Percentiles rank a stretch among this genome's conserved stretches.
phyloP scores from a whole-genome alignment of 495 filamentous ascomycete species.

The Aspergillus nanangensis region DNA sequence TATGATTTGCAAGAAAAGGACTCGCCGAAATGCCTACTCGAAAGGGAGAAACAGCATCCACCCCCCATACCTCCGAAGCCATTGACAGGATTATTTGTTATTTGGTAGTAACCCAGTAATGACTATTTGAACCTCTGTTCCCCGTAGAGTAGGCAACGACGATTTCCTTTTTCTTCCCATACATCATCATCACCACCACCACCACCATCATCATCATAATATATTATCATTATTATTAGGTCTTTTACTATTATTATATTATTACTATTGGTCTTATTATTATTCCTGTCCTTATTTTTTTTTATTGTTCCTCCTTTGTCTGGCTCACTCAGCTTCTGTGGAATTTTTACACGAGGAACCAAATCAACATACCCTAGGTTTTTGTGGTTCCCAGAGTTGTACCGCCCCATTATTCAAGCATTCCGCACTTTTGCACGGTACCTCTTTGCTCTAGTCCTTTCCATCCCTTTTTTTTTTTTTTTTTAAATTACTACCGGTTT shows the following conservation, averaged over 20 bases:
- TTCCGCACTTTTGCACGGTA: too few species aligned
- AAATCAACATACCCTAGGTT: conserved; percentile 9
- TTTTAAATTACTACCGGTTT: conserved; percentile 5
- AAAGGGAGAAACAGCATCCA: not conserved
- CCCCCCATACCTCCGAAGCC: not conserved
- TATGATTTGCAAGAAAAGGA: too few species aligned
- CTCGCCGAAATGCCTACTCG: not conserved
- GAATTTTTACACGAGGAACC: conserved; percentile 3
- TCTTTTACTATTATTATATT: too few species aligned
- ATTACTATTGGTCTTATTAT: too few species aligned
- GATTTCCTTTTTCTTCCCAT: conserved; percentile 3
- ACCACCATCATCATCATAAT: too few species aligned
- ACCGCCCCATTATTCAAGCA: too few species aligned
- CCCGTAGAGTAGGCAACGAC: conserved; percentile 5
- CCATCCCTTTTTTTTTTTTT: conserved; percentile 7
- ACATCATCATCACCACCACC: conserved; percentile 16
- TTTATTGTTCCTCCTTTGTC: too few species aligned
- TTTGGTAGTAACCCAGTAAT: too few species aligned
- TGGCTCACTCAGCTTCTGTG: not conserved
- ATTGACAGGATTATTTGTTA: too few species aligned
- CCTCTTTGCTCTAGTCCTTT: conserved; percentile 11
- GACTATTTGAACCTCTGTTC: conserved; percentile 22
- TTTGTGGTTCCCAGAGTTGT: conserved; percentile 11
- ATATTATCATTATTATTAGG: too few species aligned
- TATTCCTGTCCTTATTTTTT: too few species aligned